Evolutionary conservation across 2,329 filamentous ascomycete genomes (phyloP), one percentile per base, ranked within the genome.

Genomic region (Trichoderma sp.): DNA sequence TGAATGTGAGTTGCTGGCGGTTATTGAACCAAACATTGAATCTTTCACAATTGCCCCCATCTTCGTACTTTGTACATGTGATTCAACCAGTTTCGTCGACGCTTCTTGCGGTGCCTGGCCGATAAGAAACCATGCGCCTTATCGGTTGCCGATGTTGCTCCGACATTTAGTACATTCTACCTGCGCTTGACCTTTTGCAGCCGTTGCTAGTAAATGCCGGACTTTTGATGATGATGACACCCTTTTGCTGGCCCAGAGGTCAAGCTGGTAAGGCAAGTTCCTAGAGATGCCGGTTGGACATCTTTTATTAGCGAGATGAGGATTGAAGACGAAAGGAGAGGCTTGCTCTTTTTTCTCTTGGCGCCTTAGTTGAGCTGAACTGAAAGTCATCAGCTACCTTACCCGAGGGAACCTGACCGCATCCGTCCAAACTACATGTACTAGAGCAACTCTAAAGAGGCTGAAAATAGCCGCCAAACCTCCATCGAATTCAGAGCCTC

Each of bases 111-210:
- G 41, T 55, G 50, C 21, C 26, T 54, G 47, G 34, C 61, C 28
- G 54, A 64, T 57, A 64, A 57, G 48, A 39, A 9, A 7, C n/a
- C 48, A 24, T 10, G 15, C 45, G 28, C 28, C 24, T 58, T 64
- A 58, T 64, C 51, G 19, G 24, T 64, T 64, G 45, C 54, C 62
- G 60, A 47, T 6, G 14, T 54, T 63, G 41, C 7, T 1, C 60
- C 60, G 60, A 47, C 5, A 3, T 0, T 17, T 54, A 45, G 14
- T 34, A 3, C 1, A 12, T 34, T 1, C 10, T 2, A 54, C 17
- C 19, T 9, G 48, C 48, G 48, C 58, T 45, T 52, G 24, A 30
- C 48, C 21, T 26, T 19, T 61, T 61, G n/a, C 17, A 44, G 47
- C 30, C 47, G 19, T 30, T 51, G 4, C 34, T 14, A 30, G 10